These are phyloP conservation scores for Pestalotiopsis sp. DNA, from an alignment of 2,329 filamentous ascomycete genomes.

Conservation along the genomic window DNA sequence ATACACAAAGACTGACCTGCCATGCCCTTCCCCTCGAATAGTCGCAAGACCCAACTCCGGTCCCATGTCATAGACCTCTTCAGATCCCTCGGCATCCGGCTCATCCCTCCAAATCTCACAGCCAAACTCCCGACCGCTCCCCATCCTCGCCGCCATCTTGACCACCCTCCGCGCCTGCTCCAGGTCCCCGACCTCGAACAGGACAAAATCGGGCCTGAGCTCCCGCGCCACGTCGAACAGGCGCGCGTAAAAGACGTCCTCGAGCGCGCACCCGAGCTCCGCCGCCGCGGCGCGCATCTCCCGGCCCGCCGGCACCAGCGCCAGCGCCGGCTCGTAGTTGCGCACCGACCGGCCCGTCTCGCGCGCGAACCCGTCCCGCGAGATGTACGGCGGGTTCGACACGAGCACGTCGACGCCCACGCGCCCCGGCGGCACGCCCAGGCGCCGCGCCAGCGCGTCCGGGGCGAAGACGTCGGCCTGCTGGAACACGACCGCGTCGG, in stretches of 20 bases:
- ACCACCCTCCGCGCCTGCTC: constrained; percentile 69
- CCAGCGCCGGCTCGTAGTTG: constrained; percentile 77
- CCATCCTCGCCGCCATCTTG: constrained; percentile 39
- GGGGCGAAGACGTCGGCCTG: constrained; percentile 53
- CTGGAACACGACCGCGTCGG: constrained; percentile 31
- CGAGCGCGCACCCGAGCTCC: constrained; percentile 23
- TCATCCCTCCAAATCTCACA: constrained; percentile 76
- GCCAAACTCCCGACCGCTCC: constrained; percentile 30
- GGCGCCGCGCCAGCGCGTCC: constrained; percentile 33
- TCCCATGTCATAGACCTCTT: constrained; percentile 23
- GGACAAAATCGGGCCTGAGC: constrained; percentile 55
- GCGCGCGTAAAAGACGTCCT: constrained; percentile 68
- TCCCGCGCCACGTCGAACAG: constrained; percentile 58
- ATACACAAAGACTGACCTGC: constrained; percentile 45
- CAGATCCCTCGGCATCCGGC: constrained; percentile 44
- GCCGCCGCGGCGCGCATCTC: background rate
- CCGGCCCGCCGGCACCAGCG: constrained; percentile 62
- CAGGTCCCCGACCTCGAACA: constrained; percentile 74
- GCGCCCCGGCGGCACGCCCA: background rate
- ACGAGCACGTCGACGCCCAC: constrained; percentile 66
- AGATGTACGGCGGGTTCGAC: constrained; percentile 92
- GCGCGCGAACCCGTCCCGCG: constrained; percentile 60
- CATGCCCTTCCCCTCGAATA: constrained; percentile 27
- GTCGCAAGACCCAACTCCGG: constrained; percentile 16
- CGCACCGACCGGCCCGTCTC: constrained; percentile 76